Evolutionary conservation across 306 rosid species (phyloP).

Genomic region (Arachis hypogaea): DNA sequence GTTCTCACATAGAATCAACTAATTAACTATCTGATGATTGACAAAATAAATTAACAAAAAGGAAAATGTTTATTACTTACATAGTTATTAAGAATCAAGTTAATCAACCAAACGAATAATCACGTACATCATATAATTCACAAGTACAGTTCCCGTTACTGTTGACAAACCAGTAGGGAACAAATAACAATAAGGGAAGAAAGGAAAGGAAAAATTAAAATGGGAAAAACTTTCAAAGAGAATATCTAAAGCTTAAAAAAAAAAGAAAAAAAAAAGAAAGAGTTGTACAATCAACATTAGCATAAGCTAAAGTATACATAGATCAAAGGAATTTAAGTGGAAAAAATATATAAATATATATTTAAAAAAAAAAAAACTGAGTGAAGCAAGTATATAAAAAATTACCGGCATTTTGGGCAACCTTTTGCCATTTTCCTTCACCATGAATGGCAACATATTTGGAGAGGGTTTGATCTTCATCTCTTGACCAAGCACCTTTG

Average conservation of each 20-base stretch:
- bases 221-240: not conserved
- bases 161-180: not conserved
- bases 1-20: no score
- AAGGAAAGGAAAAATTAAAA: not conserved
- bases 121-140: not conserved
- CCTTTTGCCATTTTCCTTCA: slow-evolving; percentile 50
- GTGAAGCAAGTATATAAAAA: not conserved
- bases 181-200: not conserved
- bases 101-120: not conserved
- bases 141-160: no score
- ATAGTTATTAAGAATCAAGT: not conserved
- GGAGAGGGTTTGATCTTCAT: slow-evolving; percentile 49
- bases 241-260: not conserved
- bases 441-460: slow-evolving; percentile 46
- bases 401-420: slow-evolving; percentile 47
- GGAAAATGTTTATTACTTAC: no score
- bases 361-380: no score
- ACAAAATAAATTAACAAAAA: not conserved
- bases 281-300: no score
- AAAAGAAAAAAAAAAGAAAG: not conserved
- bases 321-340: no score
- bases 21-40: no score
- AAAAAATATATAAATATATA: no score
- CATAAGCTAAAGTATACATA: no score
- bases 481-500: slow-evolving; percentile 51